phyloP scores from a whole-genome alignment of 257 asterid species.

The Solanum sparsipilum region DNA sequence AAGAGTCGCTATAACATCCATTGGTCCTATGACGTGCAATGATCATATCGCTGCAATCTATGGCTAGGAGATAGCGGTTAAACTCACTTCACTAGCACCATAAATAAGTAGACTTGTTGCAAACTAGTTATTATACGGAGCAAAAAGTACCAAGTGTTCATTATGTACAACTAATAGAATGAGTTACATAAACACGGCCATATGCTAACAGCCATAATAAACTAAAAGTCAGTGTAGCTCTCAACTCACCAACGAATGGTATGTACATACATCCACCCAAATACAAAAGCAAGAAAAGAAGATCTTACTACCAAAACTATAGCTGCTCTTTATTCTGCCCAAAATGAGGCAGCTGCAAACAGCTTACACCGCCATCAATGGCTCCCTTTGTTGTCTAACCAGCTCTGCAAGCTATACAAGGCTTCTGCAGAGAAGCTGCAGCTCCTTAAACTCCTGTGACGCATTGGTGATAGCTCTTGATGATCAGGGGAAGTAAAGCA shows the following conservation, averaged over 20 bases:
- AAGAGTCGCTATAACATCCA: not conserved
- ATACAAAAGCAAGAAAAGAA: not conserved
- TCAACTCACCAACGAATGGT: slow-evolving; percentile 26
- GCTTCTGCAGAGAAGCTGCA: slow-evolving; percentile 79
- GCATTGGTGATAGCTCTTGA: slow-evolving; percentile 14
- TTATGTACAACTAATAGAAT: not conserved
- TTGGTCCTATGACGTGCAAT: not conserved
- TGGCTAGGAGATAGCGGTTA: not conserved
- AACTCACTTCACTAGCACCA: not conserved
- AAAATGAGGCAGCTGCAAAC: slow-evolving; percentile 12
- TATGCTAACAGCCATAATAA: not conserved
- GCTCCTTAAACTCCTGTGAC: slow-evolving; percentile 33
- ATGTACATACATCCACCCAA: slow-evolving; percentile 20
- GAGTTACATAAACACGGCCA: not conserved
- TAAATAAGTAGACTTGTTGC: too few relatives aligned
- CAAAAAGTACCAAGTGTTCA: not conserved
- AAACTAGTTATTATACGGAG: not conserved
- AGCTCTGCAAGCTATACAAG: slow-evolving; percentile 40
- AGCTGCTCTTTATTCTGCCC: slow-evolving; percentile 5
- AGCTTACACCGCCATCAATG: slow-evolving; percentile 12
- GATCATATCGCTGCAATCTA: not conserved
- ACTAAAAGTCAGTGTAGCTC: not conserved
- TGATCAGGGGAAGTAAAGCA: slow-evolving; percentile 46
- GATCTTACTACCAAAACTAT: slow-evolving; percentile 6
- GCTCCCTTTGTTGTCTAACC: slow-evolving; percentile 33